A percentile compares a stretch with the other conserved stretches of the same genome.
Evolutionary conservation across 2,329 filamentous ascomycete genomes (phyloP).

Genomic region (Thelonectria rubi): DNA sequence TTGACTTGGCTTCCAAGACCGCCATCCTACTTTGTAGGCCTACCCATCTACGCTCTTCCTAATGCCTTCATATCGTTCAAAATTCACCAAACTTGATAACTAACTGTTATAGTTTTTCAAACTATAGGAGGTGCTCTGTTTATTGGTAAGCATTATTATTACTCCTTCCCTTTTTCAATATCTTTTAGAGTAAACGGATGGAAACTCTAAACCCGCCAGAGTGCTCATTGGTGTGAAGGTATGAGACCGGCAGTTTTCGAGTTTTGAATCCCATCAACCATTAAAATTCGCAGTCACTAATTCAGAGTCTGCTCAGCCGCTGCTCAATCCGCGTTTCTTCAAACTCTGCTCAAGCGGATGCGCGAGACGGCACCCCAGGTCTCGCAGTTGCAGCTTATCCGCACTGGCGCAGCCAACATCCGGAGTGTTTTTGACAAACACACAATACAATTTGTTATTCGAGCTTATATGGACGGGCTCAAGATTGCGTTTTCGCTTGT

Average conservation of each 20-base stretch:
- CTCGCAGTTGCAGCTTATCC: not conserved
- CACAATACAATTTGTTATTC: not conserved
- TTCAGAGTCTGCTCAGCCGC: not conserved
- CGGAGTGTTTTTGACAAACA: not conserved
- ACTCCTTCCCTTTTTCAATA: no score
- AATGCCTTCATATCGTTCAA: not conserved
- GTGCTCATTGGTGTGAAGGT: no score
- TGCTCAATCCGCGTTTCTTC: not conserved
- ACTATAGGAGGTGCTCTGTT: not conserved
- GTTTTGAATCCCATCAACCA: no score
- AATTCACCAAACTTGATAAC: not conserved
- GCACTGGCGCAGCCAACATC: constrained; percentile 6
- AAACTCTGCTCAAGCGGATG: not conserved
- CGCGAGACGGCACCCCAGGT: not conserved
- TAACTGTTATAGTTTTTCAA: not conserved
- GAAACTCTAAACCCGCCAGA: no score
- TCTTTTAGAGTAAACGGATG: no score
- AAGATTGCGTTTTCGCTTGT: constrained; percentile 6
- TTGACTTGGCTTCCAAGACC: not conserved
- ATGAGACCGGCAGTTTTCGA: no score
- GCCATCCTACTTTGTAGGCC: constrained; percentile 1
- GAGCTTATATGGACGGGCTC: constrained; percentile 6
- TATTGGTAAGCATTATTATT: no score
- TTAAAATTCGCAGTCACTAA: no score
- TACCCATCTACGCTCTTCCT: not conserved